These are phyloP conservation scores for Sclerotinia minor DNA, from an alignment of 2,329 filamentous ascomycete species.

Conservation along the genomic window DNA sequence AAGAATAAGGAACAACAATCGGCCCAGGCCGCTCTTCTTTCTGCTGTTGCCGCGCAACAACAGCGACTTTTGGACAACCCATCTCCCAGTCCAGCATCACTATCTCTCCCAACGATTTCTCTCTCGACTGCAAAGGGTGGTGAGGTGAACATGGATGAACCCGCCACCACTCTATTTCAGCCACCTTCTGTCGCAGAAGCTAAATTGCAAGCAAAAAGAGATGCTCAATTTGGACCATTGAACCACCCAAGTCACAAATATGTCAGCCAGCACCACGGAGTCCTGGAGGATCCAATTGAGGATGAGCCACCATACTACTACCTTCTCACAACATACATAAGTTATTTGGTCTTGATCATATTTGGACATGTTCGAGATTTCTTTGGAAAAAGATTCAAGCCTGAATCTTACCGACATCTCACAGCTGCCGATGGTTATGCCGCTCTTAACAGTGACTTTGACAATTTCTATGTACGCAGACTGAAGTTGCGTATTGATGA, in stretches of 20 bases:
- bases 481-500: constrained; percentile 95
- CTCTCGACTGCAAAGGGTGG: constrained; percentile 82
- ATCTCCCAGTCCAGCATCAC: constrained; percentile 65
- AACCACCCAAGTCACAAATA: constrained; percentile 80
- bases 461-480: constrained; percentile 94
- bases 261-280: constrained; percentile 78
- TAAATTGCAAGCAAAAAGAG: constrained; percentile 70
- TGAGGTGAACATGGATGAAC: constrained; percentile 70
- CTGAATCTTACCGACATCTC: constrained; percentile 79
- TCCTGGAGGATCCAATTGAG: constrained; percentile 79
- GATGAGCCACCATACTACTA: constrained; percentile 97
- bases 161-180: constrained; percentile 79
- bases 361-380: constrained; percentile 96
- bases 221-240: constrained; percentile 90
- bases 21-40: constrained; percentile 66
- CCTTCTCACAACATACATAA: constrained; percentile 96
- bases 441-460: constrained; percentile 94
- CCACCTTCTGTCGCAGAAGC: constrained; percentile 84
- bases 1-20: constrained; percentile 69
- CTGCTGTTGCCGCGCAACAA: constrained; percentile 61
- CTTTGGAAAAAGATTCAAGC: constrained; percentile 92
- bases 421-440: constrained; percentile 86
- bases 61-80: constrained; percentile 51
- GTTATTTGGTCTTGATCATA: constrained; percentile 92
- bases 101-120: constrained; percentile 86